Evolutionary conservation across 352 stramenopile genomes (phyloP).

Genomic region (Phytopythium vexans): DNA sequence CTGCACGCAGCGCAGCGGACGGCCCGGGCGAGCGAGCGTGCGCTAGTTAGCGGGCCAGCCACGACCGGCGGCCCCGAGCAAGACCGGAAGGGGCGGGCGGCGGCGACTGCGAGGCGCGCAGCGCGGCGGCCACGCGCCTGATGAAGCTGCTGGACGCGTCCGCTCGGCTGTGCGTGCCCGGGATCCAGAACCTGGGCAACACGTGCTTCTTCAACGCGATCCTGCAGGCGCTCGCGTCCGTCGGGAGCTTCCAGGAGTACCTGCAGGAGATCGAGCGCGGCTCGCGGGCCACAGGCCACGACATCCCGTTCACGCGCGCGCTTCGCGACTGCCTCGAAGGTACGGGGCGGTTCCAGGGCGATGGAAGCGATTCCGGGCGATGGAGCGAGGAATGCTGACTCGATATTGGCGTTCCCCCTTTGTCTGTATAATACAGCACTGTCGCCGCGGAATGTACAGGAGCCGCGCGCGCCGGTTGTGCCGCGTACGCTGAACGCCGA

Average conservation of each 20-base stretch:
- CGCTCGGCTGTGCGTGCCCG: conserved; percentile 35
- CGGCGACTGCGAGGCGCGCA: background rate
- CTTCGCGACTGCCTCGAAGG: conserved; percentile 66
- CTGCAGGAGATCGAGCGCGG: conserved; percentile 56
- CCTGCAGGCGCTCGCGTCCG: conserved; percentile 74
- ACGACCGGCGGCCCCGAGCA: too few species aligned
- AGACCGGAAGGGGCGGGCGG: too few species aligned
- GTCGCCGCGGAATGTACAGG: conserved; percentile 23
- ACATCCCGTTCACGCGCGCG: conserved; percentile 58
- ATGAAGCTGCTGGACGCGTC: conserved; percentile 10
- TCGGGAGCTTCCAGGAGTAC: conserved; percentile 69
- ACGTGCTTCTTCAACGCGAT: conserved; percentile 91
- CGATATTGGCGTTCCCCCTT: background rate
- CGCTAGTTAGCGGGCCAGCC: too few species aligned
- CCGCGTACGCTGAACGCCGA: conserved; percentile 57
- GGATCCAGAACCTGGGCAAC: conserved; percentile 89
- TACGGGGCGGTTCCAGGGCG: conserved; percentile 12
- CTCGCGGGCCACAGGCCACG: conserved; percentile 22
- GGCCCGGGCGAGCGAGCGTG: too few species aligned
- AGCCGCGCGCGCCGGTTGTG: conserved; percentile 31
- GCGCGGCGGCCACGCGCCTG: background rate
- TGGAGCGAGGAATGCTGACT: background rate
- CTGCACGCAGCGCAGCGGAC: too few species aligned
- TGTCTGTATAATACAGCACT: conserved; percentile 14
- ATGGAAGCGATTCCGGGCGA: background rate